A percentile compares a stretch with the other conserved stretches of the same genome.
Conservation (phyloP, 345 rosid genomes). For the Psidium friedrichsthalianum region DNA sequence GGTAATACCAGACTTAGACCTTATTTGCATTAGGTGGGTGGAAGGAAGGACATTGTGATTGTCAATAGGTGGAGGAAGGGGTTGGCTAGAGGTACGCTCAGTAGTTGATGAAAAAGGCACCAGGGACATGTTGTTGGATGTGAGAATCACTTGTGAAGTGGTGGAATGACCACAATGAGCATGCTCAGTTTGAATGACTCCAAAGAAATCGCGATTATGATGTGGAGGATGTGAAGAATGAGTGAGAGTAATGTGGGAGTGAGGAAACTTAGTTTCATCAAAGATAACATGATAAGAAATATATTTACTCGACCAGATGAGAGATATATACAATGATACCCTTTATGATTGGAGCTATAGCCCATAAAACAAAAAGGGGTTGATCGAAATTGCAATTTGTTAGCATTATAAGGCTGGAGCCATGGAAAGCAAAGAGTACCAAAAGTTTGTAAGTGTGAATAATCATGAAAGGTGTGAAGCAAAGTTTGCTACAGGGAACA, state of each 20-base stretch:
- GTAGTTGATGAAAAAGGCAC: neutral
- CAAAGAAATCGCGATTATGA: neutral
- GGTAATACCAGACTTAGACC: neutral
- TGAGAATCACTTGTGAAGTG: neutral
- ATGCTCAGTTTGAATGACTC: neutral
- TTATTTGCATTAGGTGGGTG: neutral
- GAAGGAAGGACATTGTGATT: neutral
- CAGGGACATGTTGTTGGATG: neutral
- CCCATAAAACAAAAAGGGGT: neutral
- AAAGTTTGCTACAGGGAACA: neutral
- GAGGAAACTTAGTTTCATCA: neutral
- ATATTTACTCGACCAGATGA: neutral
- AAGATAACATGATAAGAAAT: neutral
- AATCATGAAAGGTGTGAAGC: neutral
- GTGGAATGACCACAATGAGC: fast-evolving
- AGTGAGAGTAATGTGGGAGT: neutral
- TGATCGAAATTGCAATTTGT: neutral
- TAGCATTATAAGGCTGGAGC: neutral
- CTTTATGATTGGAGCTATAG: neutral
- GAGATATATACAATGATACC: neutral
- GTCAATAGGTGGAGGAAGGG: neutral
- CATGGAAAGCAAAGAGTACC: neutral
- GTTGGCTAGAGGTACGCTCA: neutral
- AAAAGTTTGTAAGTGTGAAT: neutral
- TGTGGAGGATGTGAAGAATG: neutral